These are phyloP conservation scores for Nicotiana undulata DNA, from an alignment of 257 asterid genomes.

Conservation along the genomic window DNA sequence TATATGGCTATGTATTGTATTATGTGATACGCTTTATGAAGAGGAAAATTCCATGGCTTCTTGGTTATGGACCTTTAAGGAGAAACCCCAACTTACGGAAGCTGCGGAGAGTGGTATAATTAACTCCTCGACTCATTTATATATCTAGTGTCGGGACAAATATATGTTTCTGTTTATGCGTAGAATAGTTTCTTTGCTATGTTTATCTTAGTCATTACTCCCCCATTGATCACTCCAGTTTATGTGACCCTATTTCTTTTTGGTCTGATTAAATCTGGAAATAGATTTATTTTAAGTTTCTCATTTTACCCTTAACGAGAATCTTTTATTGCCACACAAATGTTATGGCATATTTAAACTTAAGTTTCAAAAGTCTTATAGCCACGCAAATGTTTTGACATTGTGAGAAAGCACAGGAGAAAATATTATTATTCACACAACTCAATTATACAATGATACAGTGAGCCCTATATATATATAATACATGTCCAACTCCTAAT, in stretches of 20 bases:
- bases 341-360: background rate
- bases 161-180: background rate
- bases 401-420: too few relatives aligned
- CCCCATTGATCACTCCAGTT: background rate
- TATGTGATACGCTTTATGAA: constrained; percentile 46
- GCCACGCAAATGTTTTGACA: background rate
- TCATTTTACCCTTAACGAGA: background rate
- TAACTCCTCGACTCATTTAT: constrained; percentile 14
- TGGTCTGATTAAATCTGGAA: background rate
- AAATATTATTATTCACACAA: too few relatives aligned
- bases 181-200: background rate
- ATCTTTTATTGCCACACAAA: background rate
- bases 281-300: background rate
- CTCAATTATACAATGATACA: too few relatives aligned
- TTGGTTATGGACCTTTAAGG: constrained; percentile 72
- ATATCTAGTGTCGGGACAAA: background rate
- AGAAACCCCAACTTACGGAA: constrained; percentile 73
- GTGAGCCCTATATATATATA: too few relatives aligned
- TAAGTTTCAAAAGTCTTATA: background rate
- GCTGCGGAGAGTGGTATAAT: constrained; percentile 65
- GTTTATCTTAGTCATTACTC: background rate
- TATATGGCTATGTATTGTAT: constrained; percentile 58
- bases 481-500: too few relatives aligned
- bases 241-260: background rate
- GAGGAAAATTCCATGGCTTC: constrained; percentile 64